These are phyloP conservation scores for Blastobotrys malaysiensis DNA, from an alignment of 1,139 yeast genomes.

Conservation along the genomic window DNA sequence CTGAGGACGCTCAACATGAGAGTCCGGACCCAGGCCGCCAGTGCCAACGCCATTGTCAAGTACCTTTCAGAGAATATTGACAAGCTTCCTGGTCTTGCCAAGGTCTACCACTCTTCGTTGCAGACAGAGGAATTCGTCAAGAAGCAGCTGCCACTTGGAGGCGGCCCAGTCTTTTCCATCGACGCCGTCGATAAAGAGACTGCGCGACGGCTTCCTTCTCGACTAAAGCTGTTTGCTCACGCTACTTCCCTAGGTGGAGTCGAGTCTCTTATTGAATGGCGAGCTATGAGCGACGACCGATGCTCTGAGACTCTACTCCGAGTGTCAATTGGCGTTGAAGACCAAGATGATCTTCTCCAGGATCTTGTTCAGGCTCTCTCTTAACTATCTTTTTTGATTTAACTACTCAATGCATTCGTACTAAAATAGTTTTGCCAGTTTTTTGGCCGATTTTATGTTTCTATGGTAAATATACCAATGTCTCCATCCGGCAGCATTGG, in stretches of 20 bases:
- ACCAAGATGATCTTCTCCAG: conserved; percentile 61
- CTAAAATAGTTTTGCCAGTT: no score
- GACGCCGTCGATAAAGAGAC: conserved; percentile 45
- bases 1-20: conserved; percentile 74
- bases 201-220: conserved; percentile 64
- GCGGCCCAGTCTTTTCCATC: conserved; percentile 73
- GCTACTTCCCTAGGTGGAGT: conserved; percentile 95
- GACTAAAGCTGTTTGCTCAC: conserved; percentile 68
- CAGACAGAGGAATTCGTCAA: conserved; percentile 62
- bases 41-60: conserved; percentile 57
- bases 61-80: conserved; percentile 47
- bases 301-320: conserved; percentile 57
- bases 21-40: conserved; percentile 57
- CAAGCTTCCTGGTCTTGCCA: conserved; percentile 45
- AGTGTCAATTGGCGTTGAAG: conserved; percentile 75
- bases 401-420: no score
- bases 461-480: no score
- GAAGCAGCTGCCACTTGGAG: conserved; percentile 60
- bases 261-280: conserved; percentile 88
- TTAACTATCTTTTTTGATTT: neutral
- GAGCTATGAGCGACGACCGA: conserved; percentile 63
- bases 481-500: no score
- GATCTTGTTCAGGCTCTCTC: conserved; percentile 51
- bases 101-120: conserved; percentile 65
- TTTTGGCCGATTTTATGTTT: no score